A percentile compares a stretch with the other conserved stretches of the same genome.
Conservation (phyloP, 1,139 yeast genomes). For the Yamadazyma pseudoaaseri region DNA sequence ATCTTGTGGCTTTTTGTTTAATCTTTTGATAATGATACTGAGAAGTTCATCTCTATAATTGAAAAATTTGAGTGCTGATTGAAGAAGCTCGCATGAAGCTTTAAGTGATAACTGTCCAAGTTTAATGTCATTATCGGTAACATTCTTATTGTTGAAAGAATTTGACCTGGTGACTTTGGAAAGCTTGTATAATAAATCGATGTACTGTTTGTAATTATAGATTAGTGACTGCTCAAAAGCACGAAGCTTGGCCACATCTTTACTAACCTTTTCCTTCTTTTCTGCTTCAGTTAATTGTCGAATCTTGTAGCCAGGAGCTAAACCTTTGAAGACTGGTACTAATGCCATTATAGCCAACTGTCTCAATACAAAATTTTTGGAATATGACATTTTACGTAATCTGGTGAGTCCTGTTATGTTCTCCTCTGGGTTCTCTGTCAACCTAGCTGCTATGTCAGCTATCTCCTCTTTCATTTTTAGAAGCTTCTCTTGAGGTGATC, state of each 20-base stretch:
- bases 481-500: constrained; percentile 56
- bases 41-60: constrained; percentile 76
- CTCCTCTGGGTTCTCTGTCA: constrained; percentile 91
- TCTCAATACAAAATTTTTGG: constrained; percentile 65
- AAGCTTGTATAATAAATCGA: constrained; percentile 50
- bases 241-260: constrained; percentile 74
- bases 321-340: constrained; percentile 78
- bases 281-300: constrained; percentile 81
- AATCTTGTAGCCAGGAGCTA: constrained; percentile 86
- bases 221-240: constrained; percentile 78
- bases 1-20: constrained; percentile 54
- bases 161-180: constrained; percentile 40
- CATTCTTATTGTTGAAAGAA: constrained; percentile 39
- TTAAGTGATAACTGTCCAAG: constrained; percentile 62
- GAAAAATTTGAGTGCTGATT: constrained; percentile 70
- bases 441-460: constrained; percentile 73
- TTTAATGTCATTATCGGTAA: constrained; percentile 35
- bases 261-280: constrained; percentile 76
- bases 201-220: constrained; percentile 64
- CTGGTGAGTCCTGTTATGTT: constrained; percentile 65
- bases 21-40: constrained; percentile 61
- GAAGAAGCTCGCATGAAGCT: constrained; percentile 75
- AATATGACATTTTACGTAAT: constrained; percentile 68
- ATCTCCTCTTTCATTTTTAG: constrained; percentile 73
- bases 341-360: constrained; percentile 77